Evolutionary conservation across 208 protist species (phyloP), one percentile per base, ranked within the genome.

Genomic region (Vickermania ingenoplastis): DNA sequence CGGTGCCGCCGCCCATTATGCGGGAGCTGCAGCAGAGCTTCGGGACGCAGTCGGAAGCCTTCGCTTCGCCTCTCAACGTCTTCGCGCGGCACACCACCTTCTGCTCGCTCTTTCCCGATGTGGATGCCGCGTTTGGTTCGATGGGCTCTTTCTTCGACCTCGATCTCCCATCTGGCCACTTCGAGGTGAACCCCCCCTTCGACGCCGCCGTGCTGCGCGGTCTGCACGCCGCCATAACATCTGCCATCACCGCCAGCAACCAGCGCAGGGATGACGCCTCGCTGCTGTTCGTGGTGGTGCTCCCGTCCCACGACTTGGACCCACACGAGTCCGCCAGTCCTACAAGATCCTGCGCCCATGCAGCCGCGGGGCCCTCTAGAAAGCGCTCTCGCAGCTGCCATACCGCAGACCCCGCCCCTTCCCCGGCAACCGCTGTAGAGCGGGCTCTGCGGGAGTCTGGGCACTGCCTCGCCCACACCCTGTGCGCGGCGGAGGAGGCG

Each of bases 181-280:
- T 80, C 53, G 85, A 96, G 71, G 79, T 85, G 22, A 85, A 87
- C 63, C 91, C 91, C 24, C 91, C 91, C 2, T 96, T 88, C 63
- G 83, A 87, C 51, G 69, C 81, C 0, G 64, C 85, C 28, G 69
- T 92, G 30, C 67, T 96, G 53, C 55, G 72, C 11, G 64, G 73
- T 22, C 79, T 88, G 67, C 63, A 68, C 54, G 57, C 57, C 30
- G 62, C 66, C 28, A 62, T 87, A 7, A 30, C 83, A 3, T 7
- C 41, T 0, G 59, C 63, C 28, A 57, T 89, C 22, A 24, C 26
- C 13, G 7, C 36, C 3, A n/a, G n/a, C n/a, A n/a, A n/a, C n/a
- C n/a, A n/a, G n/a, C 31, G 3, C 14, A 41, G 4, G 2, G 23
- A 41, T 2, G 25, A 23, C 2, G 22, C 61, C 53, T 71, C 66